Evolutionary conservation across 73 alveolate species (phyloP).

Genomic region (Paramecium primaurelia): DNA sequence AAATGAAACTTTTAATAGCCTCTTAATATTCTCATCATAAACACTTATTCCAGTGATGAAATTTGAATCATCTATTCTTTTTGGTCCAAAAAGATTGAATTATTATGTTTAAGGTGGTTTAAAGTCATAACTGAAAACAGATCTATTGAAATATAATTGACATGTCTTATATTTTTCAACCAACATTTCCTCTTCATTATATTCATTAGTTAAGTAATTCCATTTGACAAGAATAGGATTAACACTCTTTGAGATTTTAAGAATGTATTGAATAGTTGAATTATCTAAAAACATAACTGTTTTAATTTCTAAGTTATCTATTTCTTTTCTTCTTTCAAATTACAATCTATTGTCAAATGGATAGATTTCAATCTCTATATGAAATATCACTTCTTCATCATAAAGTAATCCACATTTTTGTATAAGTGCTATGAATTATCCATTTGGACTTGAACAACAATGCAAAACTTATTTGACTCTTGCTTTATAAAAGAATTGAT

Average conservation of each 20-base stretch:
- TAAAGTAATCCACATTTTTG: background rate
- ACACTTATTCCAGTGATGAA: background rate
- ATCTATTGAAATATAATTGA: background rate
- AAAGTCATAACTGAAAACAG: background rate
- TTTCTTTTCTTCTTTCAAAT: background rate
- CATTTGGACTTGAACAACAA: background rate
- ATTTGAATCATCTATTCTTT: background rate
- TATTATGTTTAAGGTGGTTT: background rate
- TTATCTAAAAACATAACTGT: background rate
- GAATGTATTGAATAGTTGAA: background rate
- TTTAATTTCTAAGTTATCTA: background rate
- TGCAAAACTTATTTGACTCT: slow-evolving; percentile 16
- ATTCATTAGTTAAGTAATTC: background rate
- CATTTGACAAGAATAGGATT: background rate
- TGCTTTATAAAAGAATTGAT: background rate
- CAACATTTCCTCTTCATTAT: background rate
- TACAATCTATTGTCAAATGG: background rate
- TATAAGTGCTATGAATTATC: background rate
- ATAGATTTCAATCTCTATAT: background rate
- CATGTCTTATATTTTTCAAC: background rate
- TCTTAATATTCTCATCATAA: background rate
- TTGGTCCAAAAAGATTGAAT: background rate
- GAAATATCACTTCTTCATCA: slow-evolving; percentile 35
- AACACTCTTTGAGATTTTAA: background rate
- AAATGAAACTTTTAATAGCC: background rate